These are phyloP conservation scores for Volvox africanus DNA, from an alignment of 139 green algal species.

Conservation along the genomic window DNA sequence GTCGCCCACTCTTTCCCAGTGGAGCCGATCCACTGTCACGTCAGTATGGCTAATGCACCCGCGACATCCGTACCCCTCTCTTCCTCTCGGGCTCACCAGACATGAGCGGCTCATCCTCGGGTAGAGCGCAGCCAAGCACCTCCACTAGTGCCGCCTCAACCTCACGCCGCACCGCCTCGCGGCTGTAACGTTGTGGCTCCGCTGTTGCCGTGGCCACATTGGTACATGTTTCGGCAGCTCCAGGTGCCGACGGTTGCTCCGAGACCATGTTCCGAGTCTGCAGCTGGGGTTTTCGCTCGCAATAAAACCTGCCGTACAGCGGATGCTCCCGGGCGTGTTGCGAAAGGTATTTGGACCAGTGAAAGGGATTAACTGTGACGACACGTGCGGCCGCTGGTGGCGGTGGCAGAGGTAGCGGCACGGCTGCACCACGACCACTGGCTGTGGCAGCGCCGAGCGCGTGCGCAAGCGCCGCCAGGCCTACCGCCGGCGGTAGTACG, in stretches of 20 bases:
- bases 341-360: conserved; percentile 51
- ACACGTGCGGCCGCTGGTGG: not conserved
- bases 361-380: conserved; percentile 69
- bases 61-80: no score
- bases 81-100: conserved; percentile 55
- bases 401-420: not conserved
- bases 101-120: conserved; percentile 78
- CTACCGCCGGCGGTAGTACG: conserved; percentile 66
- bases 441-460: not conserved
- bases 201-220: not conserved
- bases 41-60: no score
- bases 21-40: no score
- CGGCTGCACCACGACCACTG: not conserved
- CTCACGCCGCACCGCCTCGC: conserved; percentile 47
- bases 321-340: not conserved
- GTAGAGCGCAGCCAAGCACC: conserved; percentile 73
- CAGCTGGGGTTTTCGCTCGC: not conserved
- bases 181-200: not conserved
- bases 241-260: no score
- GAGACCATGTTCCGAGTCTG: not conserved
- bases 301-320: conserved; percentile 47
- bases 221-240: no score
- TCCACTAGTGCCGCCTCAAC: conserved; percentile 64
- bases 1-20: no score
- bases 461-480: conserved; percentile 66